These are phyloP conservation scores for Lojkania enalia DNA, from an alignment of 2,329 filamentous ascomycete species.

Conservation along the genomic window DNA sequence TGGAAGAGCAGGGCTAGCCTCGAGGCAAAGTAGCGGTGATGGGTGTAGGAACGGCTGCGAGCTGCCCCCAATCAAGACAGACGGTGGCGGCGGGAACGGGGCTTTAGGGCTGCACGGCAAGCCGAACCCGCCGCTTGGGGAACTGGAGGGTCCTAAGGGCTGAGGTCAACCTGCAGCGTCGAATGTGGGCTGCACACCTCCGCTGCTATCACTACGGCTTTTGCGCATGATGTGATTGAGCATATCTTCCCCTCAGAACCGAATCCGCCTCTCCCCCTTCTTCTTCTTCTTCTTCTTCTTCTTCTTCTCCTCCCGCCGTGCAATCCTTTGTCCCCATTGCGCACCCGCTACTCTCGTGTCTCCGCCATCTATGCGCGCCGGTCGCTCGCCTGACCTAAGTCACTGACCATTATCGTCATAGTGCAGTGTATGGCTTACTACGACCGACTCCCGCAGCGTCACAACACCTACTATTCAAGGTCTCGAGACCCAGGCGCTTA, in stretches of 20 bases:
- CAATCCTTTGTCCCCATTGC: background rate
- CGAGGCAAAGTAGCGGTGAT: background rate
- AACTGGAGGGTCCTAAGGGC: background rate
- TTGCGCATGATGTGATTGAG: slow-evolving; percentile 1
- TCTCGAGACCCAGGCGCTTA: slow-evolving; percentile 30
- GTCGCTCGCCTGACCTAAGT: slow-evolving; percentile 17
- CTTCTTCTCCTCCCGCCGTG: slow-evolving; percentile 1
- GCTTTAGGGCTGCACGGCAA: background rate
- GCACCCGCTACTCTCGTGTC: background rate
- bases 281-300: background rate
- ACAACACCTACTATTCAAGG: slow-evolving; percentile 28
- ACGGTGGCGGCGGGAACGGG: background rate
- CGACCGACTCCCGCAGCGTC: slow-evolving; percentile 28
- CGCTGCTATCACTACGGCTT: background rate
- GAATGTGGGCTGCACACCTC: slow-evolving; percentile 4
- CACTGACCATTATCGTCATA: slow-evolving; percentile 4
- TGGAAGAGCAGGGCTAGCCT: background rate
- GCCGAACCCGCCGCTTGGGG: background rate
- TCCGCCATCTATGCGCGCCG: slow-evolving; percentile 2
- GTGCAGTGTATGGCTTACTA: slow-evolving; percentile 30
- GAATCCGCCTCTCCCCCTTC: background rate
- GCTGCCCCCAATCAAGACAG: background rate
- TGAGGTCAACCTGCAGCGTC: slow-evolving; percentile 1
- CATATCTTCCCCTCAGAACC: background rate
- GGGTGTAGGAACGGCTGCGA: background rate